Evolutionary conservation across 352 stramenopile species (phyloP), one percentile per base, ranked within the genome.

Genomic region (Phytophthora pini): DNA sequence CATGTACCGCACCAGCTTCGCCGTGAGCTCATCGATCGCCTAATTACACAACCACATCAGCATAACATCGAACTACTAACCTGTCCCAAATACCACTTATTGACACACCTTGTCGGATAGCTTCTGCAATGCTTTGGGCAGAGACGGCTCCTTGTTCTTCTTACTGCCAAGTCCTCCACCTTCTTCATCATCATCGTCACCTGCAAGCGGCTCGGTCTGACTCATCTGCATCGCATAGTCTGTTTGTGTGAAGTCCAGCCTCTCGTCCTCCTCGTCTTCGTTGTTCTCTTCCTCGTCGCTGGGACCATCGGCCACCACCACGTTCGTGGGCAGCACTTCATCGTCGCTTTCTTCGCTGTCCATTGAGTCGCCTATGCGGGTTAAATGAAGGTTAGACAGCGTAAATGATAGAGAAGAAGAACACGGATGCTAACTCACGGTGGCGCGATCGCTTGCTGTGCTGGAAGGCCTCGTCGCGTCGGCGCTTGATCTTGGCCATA

Each of bases 1-100:
- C 70, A 95, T 79, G 58, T 93, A 95, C 32, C 87, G 87, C 56
- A 95, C 87, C 29, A 93, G 60, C 58, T 87, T 85, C 39, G 83
- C 79, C 12, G 73, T 92, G 48, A 93, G 72, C 60, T 94, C 85
- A 5, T 92, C 82, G 29, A 93, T 65, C 8, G 81, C 70, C 82
- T 89, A 55, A 24, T 54, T 54, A 41, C 49, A 61, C 17, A 63
- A 26, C 3, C 12, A 39, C 5, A 10, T 61, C 44, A 70, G 17
- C 12, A 38, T 6, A 34, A 6, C 13, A 24, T 4, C 24, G 24
- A 26, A 4, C 24, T 26, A 26, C 24, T 26, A 36, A 13, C 31
- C 31, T 36, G 7, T 36, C 31, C 8, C 31, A 36, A 36, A 47
- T 24, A 44, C 11, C 7, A 9, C 22, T 22, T 36, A 4, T 40